phyloP scores from a whole-genome alignment of 2,329 filamentous ascomycete species.

The Mariannaea elegans region DNA sequence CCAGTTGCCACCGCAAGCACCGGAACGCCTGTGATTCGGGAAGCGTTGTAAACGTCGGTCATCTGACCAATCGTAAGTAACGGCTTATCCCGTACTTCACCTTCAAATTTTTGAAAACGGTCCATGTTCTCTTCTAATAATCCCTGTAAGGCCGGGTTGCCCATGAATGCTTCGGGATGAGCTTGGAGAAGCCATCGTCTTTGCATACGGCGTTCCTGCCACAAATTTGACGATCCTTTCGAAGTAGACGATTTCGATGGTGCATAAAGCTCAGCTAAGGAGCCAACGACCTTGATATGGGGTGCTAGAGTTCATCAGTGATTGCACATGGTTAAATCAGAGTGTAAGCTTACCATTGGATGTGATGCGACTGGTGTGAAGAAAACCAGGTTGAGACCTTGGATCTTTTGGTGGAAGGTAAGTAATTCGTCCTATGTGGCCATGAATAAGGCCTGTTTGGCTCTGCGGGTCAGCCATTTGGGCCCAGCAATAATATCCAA shows the following conservation, averaged over 20 bases:
- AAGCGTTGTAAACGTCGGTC: slow-evolving; percentile 48
- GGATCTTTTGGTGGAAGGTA: slow-evolving; percentile 41
- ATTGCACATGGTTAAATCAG: slow-evolving; percentile 4
- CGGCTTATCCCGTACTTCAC: slow-evolving; percentile 30
- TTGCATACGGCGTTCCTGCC: slow-evolving; percentile 48
- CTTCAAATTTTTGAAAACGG: slow-evolving; percentile 41
- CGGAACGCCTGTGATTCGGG: slow-evolving; percentile 39
- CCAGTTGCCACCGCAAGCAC: slow-evolving; percentile 62
- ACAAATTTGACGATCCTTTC: slow-evolving; percentile 37
- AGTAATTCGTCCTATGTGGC: slow-evolving; percentile 45
- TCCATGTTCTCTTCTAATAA: slow-evolving; percentile 50
- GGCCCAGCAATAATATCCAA: slow-evolving; percentile 43
- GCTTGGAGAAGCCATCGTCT: slow-evolving; percentile 60
- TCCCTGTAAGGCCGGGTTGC: slow-evolving; percentile 44
- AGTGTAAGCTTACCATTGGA: slow-evolving; percentile 37
- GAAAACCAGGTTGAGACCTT: slow-evolving; percentile 36
- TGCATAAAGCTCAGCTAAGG: slow-evolving; percentile 46
- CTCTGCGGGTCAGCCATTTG: slow-evolving; percentile 50
- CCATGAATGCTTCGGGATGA: slow-evolving; percentile 60
- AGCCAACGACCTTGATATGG: slow-evolving; percentile 44
- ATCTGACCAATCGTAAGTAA: slow-evolving; percentile 67
- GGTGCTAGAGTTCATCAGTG: slow-evolving; percentile 39
- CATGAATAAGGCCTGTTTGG: slow-evolving; percentile 44
- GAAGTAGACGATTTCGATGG: slow-evolving; percentile 41
- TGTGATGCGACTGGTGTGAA: slow-evolving; percentile 44